Evolutionary conservation across 164 flowering plant genomes (phyloP), one percentile per base, ranked within the genome.

Genomic region (Stephania japonica): DNA sequence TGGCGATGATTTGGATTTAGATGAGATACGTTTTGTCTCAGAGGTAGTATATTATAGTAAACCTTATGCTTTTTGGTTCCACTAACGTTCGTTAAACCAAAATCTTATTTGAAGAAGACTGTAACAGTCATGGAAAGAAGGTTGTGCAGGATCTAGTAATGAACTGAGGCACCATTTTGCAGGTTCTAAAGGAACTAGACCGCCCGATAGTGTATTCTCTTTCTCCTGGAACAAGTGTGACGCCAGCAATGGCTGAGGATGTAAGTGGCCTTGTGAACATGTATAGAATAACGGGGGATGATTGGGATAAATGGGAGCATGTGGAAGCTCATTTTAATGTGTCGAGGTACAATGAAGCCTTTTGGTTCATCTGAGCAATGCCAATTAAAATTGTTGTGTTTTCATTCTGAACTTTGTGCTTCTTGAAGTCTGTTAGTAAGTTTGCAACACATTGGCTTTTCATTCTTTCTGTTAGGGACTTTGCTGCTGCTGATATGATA

Each of bases 221-320:
- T 71, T 91, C 98, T 75, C 98, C 99, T 70, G 98, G 99, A 72
- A 90, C 88, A n/a, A 79, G 86, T 75, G 98, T 77, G 32, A 87
- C 93, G 9, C 93, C 97, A n/a, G 78, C 80, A 38, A 85, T 94
- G 96, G 98, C 97, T 19, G 80, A 81, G 81, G 80, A 80, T 11
- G 82, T 91, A 23, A 82, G 76, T 75, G 76, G 77, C 62, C 78
- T 91, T 75, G 94, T 85, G 66, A 91, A 91, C 79, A 93, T 93
- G 97, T 95, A 95, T 76, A 78, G 99, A 75, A 80, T 95, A 68
- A 93, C 98, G 25, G 97, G 88, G 50, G 99, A 93, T 80, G 98
- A 92, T 72, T 91, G 99, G 99, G 99, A 95, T 77, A 26, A 78
- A 8, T 95, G 99, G 99, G 80, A 67, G 42, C 91, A 91, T 83